Conservation (phyloP, 495 filamentous ascomycete species). For the Apodospora peruviana region DNA sequence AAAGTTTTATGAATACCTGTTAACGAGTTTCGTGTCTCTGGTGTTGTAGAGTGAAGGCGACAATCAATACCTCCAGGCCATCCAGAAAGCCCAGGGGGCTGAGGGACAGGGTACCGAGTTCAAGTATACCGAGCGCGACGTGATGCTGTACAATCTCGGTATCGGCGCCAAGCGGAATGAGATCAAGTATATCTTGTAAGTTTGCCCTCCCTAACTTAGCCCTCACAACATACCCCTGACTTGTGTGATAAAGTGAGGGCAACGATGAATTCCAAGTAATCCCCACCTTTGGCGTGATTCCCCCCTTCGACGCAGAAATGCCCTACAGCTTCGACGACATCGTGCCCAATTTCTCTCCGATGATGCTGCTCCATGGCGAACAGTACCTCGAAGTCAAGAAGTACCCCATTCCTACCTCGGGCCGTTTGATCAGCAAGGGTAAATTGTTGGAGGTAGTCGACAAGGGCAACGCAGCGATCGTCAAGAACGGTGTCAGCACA, state of each 20-base stretch:
- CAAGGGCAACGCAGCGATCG: constrained; percentile 86
- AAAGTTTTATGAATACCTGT: constrained; percentile 17
- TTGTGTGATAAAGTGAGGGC: constrained; percentile 67
- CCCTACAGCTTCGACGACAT: constrained; percentile 80
- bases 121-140: constrained; percentile 76
- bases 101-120: constrained; percentile 72
- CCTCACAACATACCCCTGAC: no score
- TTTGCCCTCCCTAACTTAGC: no score
- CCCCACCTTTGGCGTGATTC: constrained; percentile 92
- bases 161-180: constrained; percentile 92
- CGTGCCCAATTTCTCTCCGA: constrained; percentile 90
- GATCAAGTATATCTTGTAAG: constrained; percentile 69
- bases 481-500: constrained; percentile 74
- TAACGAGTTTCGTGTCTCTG: constrained; percentile 23
- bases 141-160: constrained; percentile 93
- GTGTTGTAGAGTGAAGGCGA: constrained; percentile 28
- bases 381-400: constrained; percentile 96
- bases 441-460: constrained; percentile 92
- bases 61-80: constrained; percentile 57
- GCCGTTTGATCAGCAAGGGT: constrained; percentile 71
- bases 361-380: constrained; percentile 99
- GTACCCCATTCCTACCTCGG: constrained; percentile 88
- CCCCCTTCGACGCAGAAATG: constrained; percentile 76
- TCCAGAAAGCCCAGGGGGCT: constrained; percentile 69
- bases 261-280: constrained; percentile 85